Evolutionary conservation across 179 eudicot genomes (phyloP), one percentile per base, ranked within the genome.

Genomic region (Vitellaria paradoxa): DNA sequence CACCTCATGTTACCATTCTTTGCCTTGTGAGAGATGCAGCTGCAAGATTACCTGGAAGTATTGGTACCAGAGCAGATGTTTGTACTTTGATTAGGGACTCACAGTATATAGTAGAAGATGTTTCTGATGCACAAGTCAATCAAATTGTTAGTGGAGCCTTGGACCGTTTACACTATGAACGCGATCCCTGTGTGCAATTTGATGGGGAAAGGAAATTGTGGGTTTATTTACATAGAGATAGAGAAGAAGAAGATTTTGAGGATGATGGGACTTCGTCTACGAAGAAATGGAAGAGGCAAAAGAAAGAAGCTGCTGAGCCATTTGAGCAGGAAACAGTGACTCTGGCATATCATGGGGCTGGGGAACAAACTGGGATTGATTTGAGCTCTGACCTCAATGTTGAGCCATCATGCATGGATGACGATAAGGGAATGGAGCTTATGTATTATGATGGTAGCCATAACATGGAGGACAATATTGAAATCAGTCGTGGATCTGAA

Each of bases 1-100:
- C 98, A 17, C 97, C 98, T 69, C 96, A 93, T 78, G 97, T 94
- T 30, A 94, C 94, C 56, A 89, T 94, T 73, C 96, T 94, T 24
- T 94, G 97, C 84, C 94, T 94, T 70, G 98, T 94, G 49, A 86
- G 98, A 85, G 98, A 94, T 85, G 97, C 97, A 5, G 97, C 97
- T 77, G 89, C 98, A 65, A 84, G 98, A 83, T 81, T 94, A 78
- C 98, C 98, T 26, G 96, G 94, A 50, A 90, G 94, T 81, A 91
- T 93, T 62, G 98, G 98, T 45, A 94, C 98, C 52, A 86, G 96
- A 79, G 96, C 93, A 47, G 98, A 94, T 86, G 97, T 94, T 49
- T 93, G 96, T 80, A 93, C 94, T 66, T 81, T 94, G 80, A 86
- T 94, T 77, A 85, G 92, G 74, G 97, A 94, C 74, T 94, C 96